Base-by-base conservation (phyloP, 495 filamentous ascomycete species). In the Opeltia flavorubescens region DNA sequence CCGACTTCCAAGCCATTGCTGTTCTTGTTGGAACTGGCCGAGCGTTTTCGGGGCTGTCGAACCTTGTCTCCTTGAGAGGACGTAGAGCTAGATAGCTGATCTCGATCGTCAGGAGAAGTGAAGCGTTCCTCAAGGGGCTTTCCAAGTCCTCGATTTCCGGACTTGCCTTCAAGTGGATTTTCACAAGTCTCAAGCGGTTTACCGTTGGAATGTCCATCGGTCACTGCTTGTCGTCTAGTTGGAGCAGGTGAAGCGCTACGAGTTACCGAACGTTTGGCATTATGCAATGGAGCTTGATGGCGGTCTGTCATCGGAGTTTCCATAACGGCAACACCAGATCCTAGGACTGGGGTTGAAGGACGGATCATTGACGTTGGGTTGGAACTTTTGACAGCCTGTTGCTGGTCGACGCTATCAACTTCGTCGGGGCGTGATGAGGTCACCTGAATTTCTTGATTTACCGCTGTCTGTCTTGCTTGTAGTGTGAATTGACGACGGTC, bases 391-490 rank as follows among this genome's bases (percentile, higher is more conserved):
- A 12, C 24, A 9, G n/a, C 30, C 17, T 29, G 25, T 4, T 44
- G n/a, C 13, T 24, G 12, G 25, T 44, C 42, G 15, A 9, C 17
- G 5, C 30, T 26, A 13, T 29, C 7, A 1, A 20, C 25, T 8
- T 26, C 30, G 17, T 17, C 36, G 2, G 25, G 29, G 13, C 42
- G 26, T 5, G 42, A 44, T 3, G 42, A 44, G 13, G n/a, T 44
- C 8, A 44, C 42, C 25, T 44, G 42, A 18, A 44, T 26, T 5
- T 44, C 42, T 44, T 44, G 42, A 13, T 18, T 17, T 13, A 30
- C 29, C 6, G 13, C 15, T 8, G 36, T 6, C n/a, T 23, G 13
- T 23, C 15, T 6, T 15, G n/a, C n/a, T 44, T 44, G 42, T 17
- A 44, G 25, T 21, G 20, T 23, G 15, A 18, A 44, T 13, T 2